phyloP scores from a whole-genome alignment of 2,329 filamentous ascomycete genomes.

The Monilinia vaccinii-corymbosi region DNA sequence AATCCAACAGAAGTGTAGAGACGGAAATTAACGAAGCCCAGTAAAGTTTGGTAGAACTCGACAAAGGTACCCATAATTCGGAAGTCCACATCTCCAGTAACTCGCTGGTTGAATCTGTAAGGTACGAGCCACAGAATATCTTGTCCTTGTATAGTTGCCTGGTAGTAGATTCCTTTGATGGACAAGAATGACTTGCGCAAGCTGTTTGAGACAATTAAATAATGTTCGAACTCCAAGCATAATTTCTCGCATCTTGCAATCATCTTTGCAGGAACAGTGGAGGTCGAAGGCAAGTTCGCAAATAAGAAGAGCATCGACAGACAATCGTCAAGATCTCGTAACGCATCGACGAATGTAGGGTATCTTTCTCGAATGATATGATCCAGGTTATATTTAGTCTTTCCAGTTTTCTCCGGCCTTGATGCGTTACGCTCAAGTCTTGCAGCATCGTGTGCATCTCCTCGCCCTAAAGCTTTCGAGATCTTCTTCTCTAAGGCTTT shows the following conservation, averaged over 20 bases:
- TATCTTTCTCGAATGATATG: constrained; percentile 98
- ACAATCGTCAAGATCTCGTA: constrained; percentile 93
- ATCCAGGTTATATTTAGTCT: constrained; percentile 82
- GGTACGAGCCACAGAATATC: constrained; percentile 96
- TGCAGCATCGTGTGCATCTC: constrained; percentile 81
- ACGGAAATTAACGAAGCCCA: constrained; percentile 93
- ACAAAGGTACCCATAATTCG: constrained; percentile 99
- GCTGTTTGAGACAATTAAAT: constrained; percentile 84
- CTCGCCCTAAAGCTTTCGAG: constrained; percentile 78
- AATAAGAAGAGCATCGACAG: constrained; percentile 96
- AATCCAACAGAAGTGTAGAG: constrained; percentile 86
- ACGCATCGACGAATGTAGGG: constrained; percentile 88
- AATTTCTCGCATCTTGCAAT: constrained; percentile 90
- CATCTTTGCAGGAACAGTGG: constrained; percentile 86
- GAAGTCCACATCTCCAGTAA: constrained; percentile 92
- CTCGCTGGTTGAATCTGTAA: constrained; percentile 94
- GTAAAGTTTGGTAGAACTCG: constrained; percentile 94
- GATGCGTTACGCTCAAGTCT: constrained; percentile 80
- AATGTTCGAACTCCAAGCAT: constrained; percentile 95
- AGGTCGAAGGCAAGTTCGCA: constrained; percentile 86
- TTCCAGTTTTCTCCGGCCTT: constrained; percentile 82
- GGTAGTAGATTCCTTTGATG: constrained; percentile 99
- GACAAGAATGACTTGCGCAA: constrained; percentile 94
- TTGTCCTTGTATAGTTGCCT: constrained; percentile 93
- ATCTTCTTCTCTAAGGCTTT: constrained; percentile 98